These are phyloP conservation scores for Pulicaria dysenterica DNA, from an alignment of 129 eudicot genomes.

Conservation along the genomic window DNA sequence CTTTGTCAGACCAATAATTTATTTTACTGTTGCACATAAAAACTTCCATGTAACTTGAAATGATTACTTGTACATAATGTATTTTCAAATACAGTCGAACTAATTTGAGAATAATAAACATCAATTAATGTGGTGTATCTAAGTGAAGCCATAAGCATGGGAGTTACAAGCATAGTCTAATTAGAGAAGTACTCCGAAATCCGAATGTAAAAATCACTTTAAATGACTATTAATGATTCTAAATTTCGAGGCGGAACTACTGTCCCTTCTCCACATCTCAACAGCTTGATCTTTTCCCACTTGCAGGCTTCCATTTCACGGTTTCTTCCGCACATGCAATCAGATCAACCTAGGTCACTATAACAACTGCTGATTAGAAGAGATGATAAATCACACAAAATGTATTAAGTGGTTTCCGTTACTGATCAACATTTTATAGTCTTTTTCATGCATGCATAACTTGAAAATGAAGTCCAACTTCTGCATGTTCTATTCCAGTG, in stretches of 20 bases:
- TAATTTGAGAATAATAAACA: neutral
- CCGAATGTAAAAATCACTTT: neutral
- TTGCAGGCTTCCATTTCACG: neutral
- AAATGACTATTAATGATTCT: neutral
- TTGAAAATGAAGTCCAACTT: no score
- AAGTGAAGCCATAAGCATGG: neutral
- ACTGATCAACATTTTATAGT: neutral
- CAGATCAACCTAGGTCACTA: no score
- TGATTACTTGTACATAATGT: no score
- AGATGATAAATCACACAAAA: neutral
- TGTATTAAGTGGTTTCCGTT: neutral
- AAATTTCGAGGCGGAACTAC: neutral
- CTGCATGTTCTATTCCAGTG: no score
- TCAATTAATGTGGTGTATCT: conserved; percentile 12
- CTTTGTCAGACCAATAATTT: neutral
- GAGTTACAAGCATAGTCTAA: neutral
- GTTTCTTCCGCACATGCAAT: neutral
- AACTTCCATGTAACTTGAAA: no score
- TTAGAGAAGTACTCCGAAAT: neutral
- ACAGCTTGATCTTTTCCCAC: neutral
- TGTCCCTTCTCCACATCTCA: neutral
- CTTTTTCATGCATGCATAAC: no score
- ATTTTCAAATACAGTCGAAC: no score
- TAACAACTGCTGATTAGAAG: no score
- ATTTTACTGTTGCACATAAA: no score